A percentile compares a stretch with the other conserved stretches of the same genome.
Evolutionary conservation across 2,329 filamentous ascomycete genomes (phyloP).

Genomic region (Colletotrichum trifolii): DNA sequence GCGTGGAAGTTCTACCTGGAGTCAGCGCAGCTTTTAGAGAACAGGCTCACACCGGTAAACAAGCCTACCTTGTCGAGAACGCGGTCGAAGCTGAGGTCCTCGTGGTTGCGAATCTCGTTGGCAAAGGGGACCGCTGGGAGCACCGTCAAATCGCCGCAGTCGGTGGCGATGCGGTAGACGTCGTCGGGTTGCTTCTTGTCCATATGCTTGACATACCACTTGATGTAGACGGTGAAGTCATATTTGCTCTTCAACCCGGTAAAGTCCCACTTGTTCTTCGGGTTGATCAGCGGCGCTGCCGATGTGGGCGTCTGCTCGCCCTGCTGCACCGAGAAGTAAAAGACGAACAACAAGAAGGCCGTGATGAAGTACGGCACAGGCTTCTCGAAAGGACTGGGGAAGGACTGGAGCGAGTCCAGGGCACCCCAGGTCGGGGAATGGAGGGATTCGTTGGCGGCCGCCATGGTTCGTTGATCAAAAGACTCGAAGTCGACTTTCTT

Average conservation of each 20-base stretch:
- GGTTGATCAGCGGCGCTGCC: slow-evolving; percentile 13
- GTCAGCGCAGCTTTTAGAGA: too few relatives aligned
- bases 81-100: slow-evolving; percentile 32
- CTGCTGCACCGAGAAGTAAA: slow-evolving; percentile 32
- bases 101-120: slow-evolving; percentile 34
- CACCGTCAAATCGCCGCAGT: slow-evolving; percentile 28
- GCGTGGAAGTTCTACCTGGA: slow-evolving; percentile 25
- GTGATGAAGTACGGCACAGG: slow-evolving; percentile 34
- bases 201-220: slow-evolving; percentile 12
- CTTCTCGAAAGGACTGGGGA: slow-evolving; percentile 30
- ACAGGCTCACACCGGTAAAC: background rate
- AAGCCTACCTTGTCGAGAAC: slow-evolving; percentile 25
- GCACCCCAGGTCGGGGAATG: slow-evolving; percentile 26
- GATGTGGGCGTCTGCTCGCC: slow-evolving; percentile 12
- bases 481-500: background rate
- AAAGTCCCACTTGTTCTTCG: slow-evolving; percentile 25
- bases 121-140: slow-evolving; percentile 28
- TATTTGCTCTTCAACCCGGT: slow-evolving; percentile 27
- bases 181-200: slow-evolving; percentile 14
- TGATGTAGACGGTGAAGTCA: slow-evolving; percentile 19
- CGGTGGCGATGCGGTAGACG: slow-evolving; percentile 22
- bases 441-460: slow-evolving; percentile 31
- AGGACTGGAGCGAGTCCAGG: slow-evolving; percentile 29
- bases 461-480: slow-evolving; percentile 23
- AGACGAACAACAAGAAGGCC: slow-evolving; percentile 25